Conservation (phyloP, 2,329 filamentous ascomycete species). For the Colletotrichum sp. region DNA sequence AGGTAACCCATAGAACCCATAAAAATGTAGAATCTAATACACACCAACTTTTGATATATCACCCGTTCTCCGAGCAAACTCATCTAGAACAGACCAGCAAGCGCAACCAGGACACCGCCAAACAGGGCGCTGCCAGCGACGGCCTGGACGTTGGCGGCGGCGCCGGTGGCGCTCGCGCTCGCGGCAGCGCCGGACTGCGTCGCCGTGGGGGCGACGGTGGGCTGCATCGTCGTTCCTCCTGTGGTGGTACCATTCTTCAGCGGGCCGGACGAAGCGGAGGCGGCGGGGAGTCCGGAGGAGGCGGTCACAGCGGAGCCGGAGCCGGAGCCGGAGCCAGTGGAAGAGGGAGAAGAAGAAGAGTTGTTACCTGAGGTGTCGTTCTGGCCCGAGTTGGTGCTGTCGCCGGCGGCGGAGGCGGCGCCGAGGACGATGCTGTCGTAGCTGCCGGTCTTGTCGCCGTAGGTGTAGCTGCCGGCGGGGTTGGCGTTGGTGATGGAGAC, state of each 20-base stretch:
- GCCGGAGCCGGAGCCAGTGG: background rate
- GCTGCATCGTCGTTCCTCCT: background rate
- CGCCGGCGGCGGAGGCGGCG: background rate
- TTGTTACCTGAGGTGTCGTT: slow-evolving; percentile 10
- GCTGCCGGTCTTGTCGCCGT: slow-evolving; percentile 26
- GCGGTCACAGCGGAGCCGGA: background rate
- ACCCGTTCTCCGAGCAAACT: background rate
- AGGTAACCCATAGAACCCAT: background rate
- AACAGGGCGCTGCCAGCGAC: slow-evolving; percentile 4
- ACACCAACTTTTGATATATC: background rate
- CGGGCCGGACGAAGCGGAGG: background rate
- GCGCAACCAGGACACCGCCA: slow-evolving; percentile 1
- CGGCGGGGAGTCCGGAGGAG: background rate
- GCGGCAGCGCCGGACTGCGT: slow-evolving; percentile 9
- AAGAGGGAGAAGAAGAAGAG: background rate
- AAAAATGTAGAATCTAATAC: slow-evolving; percentile 4
- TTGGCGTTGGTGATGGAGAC: slow-evolving; percentile 47
- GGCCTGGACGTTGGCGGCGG: background rate
- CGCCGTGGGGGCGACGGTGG: background rate
- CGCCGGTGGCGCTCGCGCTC: background rate
- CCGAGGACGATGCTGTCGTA: slow-evolving; percentile 26
- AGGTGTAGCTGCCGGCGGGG: slow-evolving; percentile 35
- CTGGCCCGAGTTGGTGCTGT: slow-evolving; percentile 13
- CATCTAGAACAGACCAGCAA: slow-evolving; percentile 8
- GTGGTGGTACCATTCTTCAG: background rate